Conservation (phyloP, 177 flowering plant genomes). For the Vitis hybrid region DNA sequence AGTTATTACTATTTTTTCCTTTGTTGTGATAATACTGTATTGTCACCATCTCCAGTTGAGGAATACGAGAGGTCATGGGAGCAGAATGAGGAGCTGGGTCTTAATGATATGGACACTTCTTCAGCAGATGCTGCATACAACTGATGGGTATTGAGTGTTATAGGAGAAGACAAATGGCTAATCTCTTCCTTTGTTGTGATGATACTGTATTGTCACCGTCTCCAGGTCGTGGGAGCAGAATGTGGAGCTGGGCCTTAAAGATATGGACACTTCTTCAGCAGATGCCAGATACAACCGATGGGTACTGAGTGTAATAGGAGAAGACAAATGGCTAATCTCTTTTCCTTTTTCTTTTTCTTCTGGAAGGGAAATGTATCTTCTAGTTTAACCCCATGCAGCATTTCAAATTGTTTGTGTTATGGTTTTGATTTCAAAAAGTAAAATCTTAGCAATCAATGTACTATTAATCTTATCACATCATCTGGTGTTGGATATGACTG, state of each 20-base stretch:
- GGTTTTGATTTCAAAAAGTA: too few relatives aligned
- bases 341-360: too few relatives aligned
- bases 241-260: slow-evolving; percentile 92
- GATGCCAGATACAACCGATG: slow-evolving; percentile 60
- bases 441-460: too few relatives aligned
- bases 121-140: slow-evolving; percentile 82
- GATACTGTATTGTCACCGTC: not conserved
- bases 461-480: too few relatives aligned
- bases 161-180: too few relatives aligned
- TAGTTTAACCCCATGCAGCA: too few relatives aligned
- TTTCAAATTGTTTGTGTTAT: too few relatives aligned
- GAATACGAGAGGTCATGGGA: slow-evolving; percentile 95
- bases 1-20: not conserved
- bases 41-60: slow-evolving; percentile 52
- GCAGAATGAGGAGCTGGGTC: slow-evolving; percentile 92
- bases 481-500: too few relatives aligned
- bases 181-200: not conserved
- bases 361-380: too few relatives aligned
- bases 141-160: not conserved
- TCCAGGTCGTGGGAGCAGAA: slow-evolving; percentile 94
- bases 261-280: slow-evolving; percentile 87
- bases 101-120: slow-evolving; percentile 91
- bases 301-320: too few relatives aligned
- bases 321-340: too few relatives aligned
- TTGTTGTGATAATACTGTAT: not conserved